phyloP scores from a whole-genome alignment of 768 basidiomycete genomes.

The Termitomyces sp. region DNA sequence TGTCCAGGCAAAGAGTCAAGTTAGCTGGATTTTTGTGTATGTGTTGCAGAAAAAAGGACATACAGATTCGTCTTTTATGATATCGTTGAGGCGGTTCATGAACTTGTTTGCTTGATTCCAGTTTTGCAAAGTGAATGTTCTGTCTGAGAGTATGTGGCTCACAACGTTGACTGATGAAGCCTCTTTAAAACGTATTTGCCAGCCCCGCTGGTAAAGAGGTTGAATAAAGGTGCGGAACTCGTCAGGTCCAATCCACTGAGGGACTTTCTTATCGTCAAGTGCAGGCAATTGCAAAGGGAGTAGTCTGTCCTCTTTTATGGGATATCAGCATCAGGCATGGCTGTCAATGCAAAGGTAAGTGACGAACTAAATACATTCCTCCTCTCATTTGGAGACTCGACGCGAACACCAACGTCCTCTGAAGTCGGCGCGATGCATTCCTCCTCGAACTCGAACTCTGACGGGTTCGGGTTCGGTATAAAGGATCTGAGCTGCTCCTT shows the following conservation, averaged over 20 bases:
- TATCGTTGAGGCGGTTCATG: constrained; percentile 9
- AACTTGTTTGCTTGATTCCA: constrained; percentile 17
- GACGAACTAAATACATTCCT: neutral
- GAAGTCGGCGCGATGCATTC: neutral
- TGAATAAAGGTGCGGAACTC: constrained; percentile 28
- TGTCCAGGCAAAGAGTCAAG: neutral
- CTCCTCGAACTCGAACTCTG: no score
- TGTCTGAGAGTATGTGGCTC: constrained; percentile 9
- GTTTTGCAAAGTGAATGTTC: constrained; percentile 14
- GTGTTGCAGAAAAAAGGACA: constrained; percentile 5
- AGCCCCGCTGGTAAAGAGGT: constrained; percentile 30
- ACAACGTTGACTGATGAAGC: neutral
- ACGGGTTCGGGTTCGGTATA: neutral
- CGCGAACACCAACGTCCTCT: neutral
- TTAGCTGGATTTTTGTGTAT: neutral
- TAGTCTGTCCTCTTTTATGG: neutral
- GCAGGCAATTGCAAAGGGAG: constrained; percentile 19
- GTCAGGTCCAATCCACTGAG: constrained; percentile 21
- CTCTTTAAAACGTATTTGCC: constrained; percentile 13
- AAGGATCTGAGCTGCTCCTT: neutral
- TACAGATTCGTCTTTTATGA: constrained; percentile 24
- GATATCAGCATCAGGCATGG: neutral
- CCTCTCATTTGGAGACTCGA: neutral
- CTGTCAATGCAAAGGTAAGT: neutral
- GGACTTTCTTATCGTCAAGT: neutral